phyloP scores from a whole-genome alignment of 2,329 filamentous ascomycete species.

The Fusarium beomiforme region DNA sequence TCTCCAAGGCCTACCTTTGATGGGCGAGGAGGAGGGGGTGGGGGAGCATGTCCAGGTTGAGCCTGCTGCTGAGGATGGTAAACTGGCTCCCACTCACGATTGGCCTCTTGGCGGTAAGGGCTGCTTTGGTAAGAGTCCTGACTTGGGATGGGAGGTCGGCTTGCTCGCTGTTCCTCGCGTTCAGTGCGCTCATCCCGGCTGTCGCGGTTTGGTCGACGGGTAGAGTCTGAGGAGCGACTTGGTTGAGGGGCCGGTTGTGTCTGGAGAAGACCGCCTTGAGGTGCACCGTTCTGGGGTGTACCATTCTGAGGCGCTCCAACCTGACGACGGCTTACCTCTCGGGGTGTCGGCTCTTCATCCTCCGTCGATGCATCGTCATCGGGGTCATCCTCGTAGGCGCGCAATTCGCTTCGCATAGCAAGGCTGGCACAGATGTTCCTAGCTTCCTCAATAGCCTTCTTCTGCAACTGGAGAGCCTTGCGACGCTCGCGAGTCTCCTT shows the following conservation, averaged over 20 bases:
- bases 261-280: slow-evolving; percentile 29
- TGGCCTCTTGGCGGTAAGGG: slow-evolving; percentile 35
- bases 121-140: slow-evolving; percentile 36
- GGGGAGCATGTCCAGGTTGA: slow-evolving; percentile 42
- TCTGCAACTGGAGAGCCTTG: slow-evolving; percentile 58
- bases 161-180: slow-evolving; percentile 35
- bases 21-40: slow-evolving; percentile 51
- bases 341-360: slow-evolving; percentile 42
- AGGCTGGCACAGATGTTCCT: slow-evolving; percentile 60
- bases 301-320: slow-evolving; percentile 29
- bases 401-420: slow-evolving; percentile 63
- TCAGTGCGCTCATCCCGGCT: slow-evolving; percentile 37
- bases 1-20: slow-evolving; percentile 52
- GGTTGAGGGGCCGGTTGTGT: slow-evolving; percentile 21
- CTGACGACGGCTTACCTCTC: slow-evolving; percentile 28
- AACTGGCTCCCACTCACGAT: slow-evolving; percentile 46
- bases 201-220: slow-evolving; percentile 36
- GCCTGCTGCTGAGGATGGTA: slow-evolving; percentile 34
- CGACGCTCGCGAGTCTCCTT: slow-evolving; percentile 63
- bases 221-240: slow-evolving; percentile 33
- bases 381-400: slow-evolving; percentile 51
- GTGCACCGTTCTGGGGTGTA: slow-evolving; percentile 19
- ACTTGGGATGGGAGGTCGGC: slow-evolving; percentile 30
- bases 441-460: slow-evolving; percentile 61
- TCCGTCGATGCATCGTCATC: slow-evolving; percentile 47